Evolutionary conservation across 2,329 filamentous ascomycete species (phyloP).

Genomic region (Paecilomyces dactylethromorphus): DNA sequence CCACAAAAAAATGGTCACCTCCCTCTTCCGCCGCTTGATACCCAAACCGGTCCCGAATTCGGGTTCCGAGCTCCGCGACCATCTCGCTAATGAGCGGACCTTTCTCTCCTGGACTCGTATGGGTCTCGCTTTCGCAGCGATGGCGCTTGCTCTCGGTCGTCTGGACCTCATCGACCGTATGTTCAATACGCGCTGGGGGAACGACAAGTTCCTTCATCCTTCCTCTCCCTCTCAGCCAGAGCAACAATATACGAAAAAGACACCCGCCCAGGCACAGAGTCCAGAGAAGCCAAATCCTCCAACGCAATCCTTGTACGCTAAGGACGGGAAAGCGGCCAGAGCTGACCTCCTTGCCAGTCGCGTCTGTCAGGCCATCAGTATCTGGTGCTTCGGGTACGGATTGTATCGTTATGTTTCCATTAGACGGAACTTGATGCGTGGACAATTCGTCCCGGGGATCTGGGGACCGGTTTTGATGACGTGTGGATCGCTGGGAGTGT

Average conservation of each 20-base stretch:
- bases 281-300: background rate
- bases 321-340: background rate
- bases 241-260: no score
- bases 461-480: slow-evolving; percentile 26
- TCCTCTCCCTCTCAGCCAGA: background rate
- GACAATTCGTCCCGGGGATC: slow-evolving; percentile 21
- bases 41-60: slow-evolving; percentile 19
- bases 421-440: slow-evolving; percentile 15
- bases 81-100: slow-evolving; percentile 26
- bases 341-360: slow-evolving; percentile 8
- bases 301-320: background rate
- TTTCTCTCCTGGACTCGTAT: slow-evolving; percentile 28
- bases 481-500: slow-evolving; percentile 9
- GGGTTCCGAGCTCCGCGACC: slow-evolving; percentile 24
- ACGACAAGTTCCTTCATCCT: background rate
- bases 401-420: slow-evolving; percentile 21
- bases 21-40: slow-evolving; percentile 16
- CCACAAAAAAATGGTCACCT: background rate
- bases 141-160: slow-evolving; percentile 22
- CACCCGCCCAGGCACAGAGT: no score
- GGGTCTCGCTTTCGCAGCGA: slow-evolving; percentile 24
- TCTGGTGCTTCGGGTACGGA: slow-evolving; percentile 22
- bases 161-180: slow-evolving; percentile 21
- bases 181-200: slow-evolving; percentile 5
- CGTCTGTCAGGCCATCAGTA: slow-evolving; percentile 18